Conservation (phyloP, 306 rosid species). For the Cicer judaicum region DNA sequence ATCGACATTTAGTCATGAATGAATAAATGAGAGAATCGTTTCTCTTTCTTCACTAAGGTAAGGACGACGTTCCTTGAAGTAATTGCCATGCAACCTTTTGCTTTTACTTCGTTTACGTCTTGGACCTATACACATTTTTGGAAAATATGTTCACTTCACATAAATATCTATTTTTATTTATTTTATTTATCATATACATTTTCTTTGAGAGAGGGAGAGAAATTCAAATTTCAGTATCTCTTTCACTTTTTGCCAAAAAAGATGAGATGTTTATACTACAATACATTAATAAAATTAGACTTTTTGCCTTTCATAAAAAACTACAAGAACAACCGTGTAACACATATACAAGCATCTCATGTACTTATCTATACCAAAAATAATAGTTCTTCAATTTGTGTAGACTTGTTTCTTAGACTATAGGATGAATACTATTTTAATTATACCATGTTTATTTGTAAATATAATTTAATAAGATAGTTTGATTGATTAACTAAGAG, state of each 20-base stretch:
- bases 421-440: too few species aligned
- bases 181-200: not conserved
- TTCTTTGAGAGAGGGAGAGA: not conserved
- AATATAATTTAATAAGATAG: too few species aligned
- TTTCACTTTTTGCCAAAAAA: constrained; percentile 1
- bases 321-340: too few species aligned
- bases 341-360: too few species aligned
- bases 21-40: constrained; percentile 31
- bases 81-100: constrained; percentile 63
- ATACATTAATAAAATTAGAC: too few species aligned
- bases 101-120: constrained; percentile 48
- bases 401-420: too few species aligned
- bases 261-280: not conserved
- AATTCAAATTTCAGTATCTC: constrained; percentile 25
- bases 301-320: too few species aligned
- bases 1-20: constrained; percentile 49
- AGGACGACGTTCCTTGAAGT: constrained; percentile 54
- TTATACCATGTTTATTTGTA: too few species aligned
- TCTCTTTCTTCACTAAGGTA: constrained; percentile 46
- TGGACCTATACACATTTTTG: constrained; percentile 37
- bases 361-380: too few species aligned
- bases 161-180: not conserved
- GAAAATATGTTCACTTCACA: not conserved
- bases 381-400: too few species aligned
- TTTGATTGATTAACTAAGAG: too few species aligned